Evolutionary conservation across 1,284 basidiomycete species (phyloP).

Genomic region (Naganishia sp.): DNA sequence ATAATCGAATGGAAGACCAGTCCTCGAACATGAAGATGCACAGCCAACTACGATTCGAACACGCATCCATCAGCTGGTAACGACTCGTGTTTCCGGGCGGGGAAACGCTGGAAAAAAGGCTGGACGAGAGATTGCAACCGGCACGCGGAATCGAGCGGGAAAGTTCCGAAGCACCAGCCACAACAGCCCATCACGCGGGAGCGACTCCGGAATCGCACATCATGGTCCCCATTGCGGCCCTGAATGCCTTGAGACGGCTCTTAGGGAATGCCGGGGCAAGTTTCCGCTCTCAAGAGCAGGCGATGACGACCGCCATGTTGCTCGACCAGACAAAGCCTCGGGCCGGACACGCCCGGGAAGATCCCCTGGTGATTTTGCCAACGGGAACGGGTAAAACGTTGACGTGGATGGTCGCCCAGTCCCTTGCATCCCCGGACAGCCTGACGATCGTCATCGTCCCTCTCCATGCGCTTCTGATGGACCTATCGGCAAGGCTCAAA

Average conservation of each 20-base stretch:
- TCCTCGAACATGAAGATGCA: background rate
- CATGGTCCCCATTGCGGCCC: background rate
- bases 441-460: background rate
- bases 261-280: background rate
- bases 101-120: too few relatives aligned
- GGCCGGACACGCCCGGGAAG: too few relatives aligned
- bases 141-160: background rate
- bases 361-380: background rate
- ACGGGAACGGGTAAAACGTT: conserved; percentile 1
- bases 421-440: background rate
- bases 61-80: background rate
- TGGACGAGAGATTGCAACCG: too few relatives aligned
- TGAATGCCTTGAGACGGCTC: background rate
- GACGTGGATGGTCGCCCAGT: background rate
- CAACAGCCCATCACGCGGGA: background rate
- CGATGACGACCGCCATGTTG: background rate
- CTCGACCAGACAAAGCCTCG: background rate
- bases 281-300: background rate
- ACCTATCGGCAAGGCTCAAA: background rate
- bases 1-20: background rate
- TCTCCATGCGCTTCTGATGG: background rate
- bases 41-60: background rate
- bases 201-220: background rate
- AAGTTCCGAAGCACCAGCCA: background rate
- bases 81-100: background rate